These are phyloP conservation scores for Colletotrichum salicis DNA, from an alignment of 2,329 filamentous ascomycete species.

Conservation along the genomic window DNA sequence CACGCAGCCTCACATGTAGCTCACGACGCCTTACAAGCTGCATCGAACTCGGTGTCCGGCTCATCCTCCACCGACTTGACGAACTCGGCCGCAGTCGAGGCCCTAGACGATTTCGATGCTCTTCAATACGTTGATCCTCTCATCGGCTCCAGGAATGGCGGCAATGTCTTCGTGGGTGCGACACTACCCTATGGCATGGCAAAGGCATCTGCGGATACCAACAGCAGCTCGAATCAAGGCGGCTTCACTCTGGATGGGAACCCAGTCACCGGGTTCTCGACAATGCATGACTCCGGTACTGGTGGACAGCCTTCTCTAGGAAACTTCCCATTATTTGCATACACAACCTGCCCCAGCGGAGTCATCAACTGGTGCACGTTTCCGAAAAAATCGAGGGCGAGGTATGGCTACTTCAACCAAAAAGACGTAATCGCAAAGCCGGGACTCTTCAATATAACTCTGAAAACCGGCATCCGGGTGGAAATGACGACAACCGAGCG, in stretches of 20 bases:
- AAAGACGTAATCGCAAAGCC: constrained; percentile 66
- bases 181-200: constrained; percentile 61
- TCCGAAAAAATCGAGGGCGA: constrained; percentile 56
- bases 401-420: constrained; percentile 57
- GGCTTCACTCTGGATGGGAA: constrained; percentile 64
- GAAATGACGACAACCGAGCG: constrained; percentile 77
- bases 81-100: constrained; percentile 12
- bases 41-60: constrained; percentile 20
- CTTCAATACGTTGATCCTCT: constrained; percentile 50
- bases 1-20: constrained; percentile 16
- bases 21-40: constrained; percentile 2
- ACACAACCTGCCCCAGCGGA: constrained; percentile 69
- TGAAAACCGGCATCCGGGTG: constrained; percentile 67
- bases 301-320: constrained; percentile 71
- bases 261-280: constrained; percentile 64
- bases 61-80: constrained; percentile 9
- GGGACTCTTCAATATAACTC: constrained; percentile 72
- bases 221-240: constrained; percentile 63
- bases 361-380: constrained; percentile 72
- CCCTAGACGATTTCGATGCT: constrained; percentile 42
- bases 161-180: constrained; percentile 57
- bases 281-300: constrained; percentile 69
- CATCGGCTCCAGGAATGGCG: constrained; percentile 53
- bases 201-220: constrained; percentile 68
- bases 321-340: constrained; percentile 79